A percentile compares a stretch with the other conserved stretches of the same genome.
These are phyloP conservation scores for Rosa chinensis DNA, from an alignment of 306 rosid genomes.

Conservation along the genomic window DNA sequence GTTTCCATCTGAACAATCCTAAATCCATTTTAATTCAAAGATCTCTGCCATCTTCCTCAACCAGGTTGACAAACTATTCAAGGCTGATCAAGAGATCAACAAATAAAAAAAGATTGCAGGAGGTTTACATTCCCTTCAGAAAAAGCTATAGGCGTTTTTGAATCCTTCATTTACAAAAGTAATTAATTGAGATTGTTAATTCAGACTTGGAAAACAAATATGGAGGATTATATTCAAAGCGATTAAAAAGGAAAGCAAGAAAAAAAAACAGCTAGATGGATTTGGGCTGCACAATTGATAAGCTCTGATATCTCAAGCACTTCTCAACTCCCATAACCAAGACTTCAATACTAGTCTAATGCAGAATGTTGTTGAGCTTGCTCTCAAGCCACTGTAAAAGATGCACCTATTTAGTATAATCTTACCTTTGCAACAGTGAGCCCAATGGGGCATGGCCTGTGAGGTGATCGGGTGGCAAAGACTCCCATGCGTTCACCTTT, in stretches of 20 bases:
- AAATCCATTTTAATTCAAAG: not conserved
- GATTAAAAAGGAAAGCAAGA: not conserved
- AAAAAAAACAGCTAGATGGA: not conserved
- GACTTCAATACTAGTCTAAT: not conserved
- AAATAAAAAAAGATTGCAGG: not conserved
- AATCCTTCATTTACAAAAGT: not conserved
- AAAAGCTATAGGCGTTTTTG: not conserved
- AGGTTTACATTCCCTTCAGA: not conserved
- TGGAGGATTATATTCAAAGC: not conserved
- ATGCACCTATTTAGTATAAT: conserved; percentile 9
- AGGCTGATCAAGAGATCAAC: conserved; percentile 6
- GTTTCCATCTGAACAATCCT: not conserved
- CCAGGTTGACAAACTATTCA: not conserved
- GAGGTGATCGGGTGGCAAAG: conserved; percentile 93
- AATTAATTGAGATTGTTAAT: not conserved
- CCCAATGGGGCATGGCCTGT: conserved; percentile 96
- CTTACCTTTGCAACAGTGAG: conserved; percentile 89
- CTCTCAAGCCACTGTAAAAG: not conserved
- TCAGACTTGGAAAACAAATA: not conserved
- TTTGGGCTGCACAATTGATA: not conserved
- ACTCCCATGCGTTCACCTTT: conserved; percentile 87
- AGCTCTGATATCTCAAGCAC: conserved; percentile 5
- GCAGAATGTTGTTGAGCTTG: not conserved
- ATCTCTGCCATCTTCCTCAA: not conserved
- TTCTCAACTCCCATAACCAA: not conserved